These are phyloP conservation scores for Chlamydomonas reinhardtii DNA, from an alignment of 163 green algal species.

Conservation along the genomic window DNA sequence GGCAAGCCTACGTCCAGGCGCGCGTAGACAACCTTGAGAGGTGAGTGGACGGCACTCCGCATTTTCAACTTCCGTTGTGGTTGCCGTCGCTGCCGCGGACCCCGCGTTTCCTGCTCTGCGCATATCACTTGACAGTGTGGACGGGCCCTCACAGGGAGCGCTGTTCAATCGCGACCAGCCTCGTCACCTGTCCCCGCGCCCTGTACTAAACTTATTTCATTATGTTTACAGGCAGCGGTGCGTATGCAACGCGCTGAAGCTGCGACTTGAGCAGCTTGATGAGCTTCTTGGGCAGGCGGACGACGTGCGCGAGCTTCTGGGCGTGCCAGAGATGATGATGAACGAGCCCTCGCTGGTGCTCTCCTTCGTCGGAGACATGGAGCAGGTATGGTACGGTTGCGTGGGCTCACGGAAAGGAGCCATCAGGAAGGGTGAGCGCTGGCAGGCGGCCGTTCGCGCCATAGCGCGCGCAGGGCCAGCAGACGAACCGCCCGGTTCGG, in stretches of 20 bases:
- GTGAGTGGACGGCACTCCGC: neutral
- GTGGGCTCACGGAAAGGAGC: too few species aligned
- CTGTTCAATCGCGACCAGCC: neutral
- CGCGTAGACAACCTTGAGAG: slow-evolving; percentile 12
- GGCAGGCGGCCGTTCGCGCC: too few species aligned
- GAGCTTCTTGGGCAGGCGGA: slow-evolving; percentile 15
- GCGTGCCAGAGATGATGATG: neutral
- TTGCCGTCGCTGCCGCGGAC: neutral
- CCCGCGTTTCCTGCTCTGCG: neutral
- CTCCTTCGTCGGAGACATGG: slow-evolving; percentile 29
- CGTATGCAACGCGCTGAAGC: slow-evolving; percentile 9
- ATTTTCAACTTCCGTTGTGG: too few species aligned
- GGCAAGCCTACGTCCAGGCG: neutral
- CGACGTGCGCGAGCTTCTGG: slow-evolving; percentile 18
- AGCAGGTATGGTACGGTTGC: slow-evolving; percentile 7
- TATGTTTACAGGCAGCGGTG: neutral
- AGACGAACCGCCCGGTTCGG: too few species aligned
- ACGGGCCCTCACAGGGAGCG: too few species aligned
- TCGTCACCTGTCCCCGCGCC: too few species aligned
- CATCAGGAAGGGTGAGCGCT: too few species aligned
- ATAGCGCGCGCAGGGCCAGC: too few species aligned
- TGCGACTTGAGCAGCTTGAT: slow-evolving; percentile 24
- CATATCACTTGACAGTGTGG: neutral
- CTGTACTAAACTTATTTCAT: neutral
- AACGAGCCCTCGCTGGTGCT: neutral